phyloP scores from a whole-genome alignment of 805 yeast genomes.

The Scheffersomyces amazonensis region DNA sequence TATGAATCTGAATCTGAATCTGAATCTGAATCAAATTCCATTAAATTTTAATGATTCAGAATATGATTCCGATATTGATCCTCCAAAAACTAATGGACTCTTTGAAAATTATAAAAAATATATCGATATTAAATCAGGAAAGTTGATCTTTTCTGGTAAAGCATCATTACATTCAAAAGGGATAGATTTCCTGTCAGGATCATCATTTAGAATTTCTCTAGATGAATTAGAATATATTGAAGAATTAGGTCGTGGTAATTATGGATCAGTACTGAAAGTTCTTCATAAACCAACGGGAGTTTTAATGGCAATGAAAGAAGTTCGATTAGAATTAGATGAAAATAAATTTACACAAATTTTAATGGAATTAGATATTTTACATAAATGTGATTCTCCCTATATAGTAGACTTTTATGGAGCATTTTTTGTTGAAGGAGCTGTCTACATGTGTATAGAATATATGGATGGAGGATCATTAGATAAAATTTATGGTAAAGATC shows the following conservation, averaged over 20 bases:
- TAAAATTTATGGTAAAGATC: conserved; percentile 66
- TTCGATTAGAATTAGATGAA: conserved; percentile 88
- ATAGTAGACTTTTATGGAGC: conserved; percentile 98
- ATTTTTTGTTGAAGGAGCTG: conserved; percentile 95
- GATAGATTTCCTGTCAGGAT: conserved; percentile 84
- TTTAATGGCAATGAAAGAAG: conserved; percentile 97
- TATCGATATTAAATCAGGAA: conserved; percentile 88
- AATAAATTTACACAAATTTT: conserved; percentile 89
- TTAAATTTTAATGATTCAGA: conserved; percentile 7
- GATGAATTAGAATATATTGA: conserved; percentile 81
- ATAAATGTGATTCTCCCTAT: conserved; percentile 84
- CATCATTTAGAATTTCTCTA: conserved; percentile 79
- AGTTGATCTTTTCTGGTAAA: conserved; percentile 88
- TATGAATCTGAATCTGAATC: no score
- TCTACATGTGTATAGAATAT: conserved; percentile 95
- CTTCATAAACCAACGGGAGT: conserved; percentile 90
- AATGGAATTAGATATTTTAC: conserved; percentile 94
- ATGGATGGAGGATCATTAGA: conserved; percentile 97
- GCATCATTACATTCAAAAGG: conserved; percentile 91
- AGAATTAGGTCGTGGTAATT: conserved; percentile 93
- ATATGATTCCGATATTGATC: conserved; percentile 19
- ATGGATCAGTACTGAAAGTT: conserved; percentile 93
- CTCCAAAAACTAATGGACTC: conserved; percentile 50
- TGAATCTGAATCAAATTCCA: conserved; percentile 5
- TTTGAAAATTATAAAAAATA: conserved; percentile 85